Conservation (phyloP, 768 basidiomycete genomes). For the Exidia glandulosa region DNA sequence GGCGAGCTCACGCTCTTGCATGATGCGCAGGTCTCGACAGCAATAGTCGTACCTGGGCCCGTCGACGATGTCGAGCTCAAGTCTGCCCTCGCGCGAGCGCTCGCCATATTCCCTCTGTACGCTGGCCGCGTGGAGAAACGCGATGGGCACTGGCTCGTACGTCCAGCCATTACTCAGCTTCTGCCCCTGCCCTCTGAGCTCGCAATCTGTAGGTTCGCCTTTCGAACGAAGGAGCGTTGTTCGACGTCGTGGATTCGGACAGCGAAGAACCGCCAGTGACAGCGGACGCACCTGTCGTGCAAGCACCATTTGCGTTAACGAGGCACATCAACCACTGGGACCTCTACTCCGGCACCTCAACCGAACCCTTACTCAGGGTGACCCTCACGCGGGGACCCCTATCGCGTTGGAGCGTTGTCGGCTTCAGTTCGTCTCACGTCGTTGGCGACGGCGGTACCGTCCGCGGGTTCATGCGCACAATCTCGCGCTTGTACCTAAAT, state of each 20-base stretch:
- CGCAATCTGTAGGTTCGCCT: background rate
- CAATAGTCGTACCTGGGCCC: no score
- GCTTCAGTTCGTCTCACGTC: background rate
- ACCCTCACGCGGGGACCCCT: background rate
- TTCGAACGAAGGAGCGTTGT: background rate
- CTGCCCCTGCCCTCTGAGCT: background rate
- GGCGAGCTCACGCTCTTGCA: no score
- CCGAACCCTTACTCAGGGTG: background rate
- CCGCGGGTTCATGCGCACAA: background rate
- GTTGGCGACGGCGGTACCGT: background rate
- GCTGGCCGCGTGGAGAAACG: background rate
- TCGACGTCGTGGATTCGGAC: background rate
- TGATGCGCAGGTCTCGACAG: no score
- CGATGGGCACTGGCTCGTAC: background rate
- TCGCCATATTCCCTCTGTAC: background rate
- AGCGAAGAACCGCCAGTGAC: background rate
- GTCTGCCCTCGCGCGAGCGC: background rate
- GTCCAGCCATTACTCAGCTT: background rate
- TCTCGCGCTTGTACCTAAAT: background rate
- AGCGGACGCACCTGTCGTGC: background rate
- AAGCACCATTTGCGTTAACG: background rate
- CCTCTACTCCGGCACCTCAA: background rate
- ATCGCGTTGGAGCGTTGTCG: background rate
- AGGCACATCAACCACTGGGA: background rate
- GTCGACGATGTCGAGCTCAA: no score